Percentiles rank a stretch among this genome's conserved stretches.
Conservation (phyloP, 202 grass and related monocot genomes). For the Saccharum hybrid region DNA sequence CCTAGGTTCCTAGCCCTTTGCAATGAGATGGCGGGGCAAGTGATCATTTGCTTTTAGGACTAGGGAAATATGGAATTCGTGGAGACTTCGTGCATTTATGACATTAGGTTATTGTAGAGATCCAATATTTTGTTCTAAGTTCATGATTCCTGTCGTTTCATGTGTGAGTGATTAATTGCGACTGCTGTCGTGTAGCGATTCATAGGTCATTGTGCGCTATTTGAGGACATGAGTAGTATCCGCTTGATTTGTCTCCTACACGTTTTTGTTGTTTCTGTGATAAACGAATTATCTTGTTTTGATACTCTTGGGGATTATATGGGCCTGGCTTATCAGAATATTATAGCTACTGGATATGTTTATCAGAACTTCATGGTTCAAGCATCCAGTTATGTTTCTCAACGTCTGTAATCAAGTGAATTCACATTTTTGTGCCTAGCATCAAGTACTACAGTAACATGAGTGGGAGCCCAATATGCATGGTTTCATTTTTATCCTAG, state of each 20-base stretch:
- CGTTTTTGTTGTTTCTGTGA: neutral
- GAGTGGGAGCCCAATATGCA: neutral
- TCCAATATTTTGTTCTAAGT: neutral
- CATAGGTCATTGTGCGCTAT: conserved; percentile 4
- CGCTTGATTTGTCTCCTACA: conserved; percentile 18
- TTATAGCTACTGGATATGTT: neutral
- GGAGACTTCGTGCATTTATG: neutral
- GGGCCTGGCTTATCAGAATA: neutral
- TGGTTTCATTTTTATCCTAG: neutral
- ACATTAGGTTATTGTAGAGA: neutral
- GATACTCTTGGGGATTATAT: neutral
- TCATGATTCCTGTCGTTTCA: neutral
- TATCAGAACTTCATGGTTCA: conserved; percentile 14
- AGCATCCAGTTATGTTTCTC: neutral
- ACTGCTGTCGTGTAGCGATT: neutral
- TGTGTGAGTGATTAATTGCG: neutral
- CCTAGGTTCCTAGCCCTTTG: neutral
- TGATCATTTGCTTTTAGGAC: neutral
- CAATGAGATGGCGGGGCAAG: neutral
- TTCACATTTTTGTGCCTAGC: neutral
- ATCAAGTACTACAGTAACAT: neutral
- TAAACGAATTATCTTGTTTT: conserved; percentile 19
- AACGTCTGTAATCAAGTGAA: neutral
- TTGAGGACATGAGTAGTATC: conserved; percentile 18
- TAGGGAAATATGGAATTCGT: neutral